Percentiles rank a stretch among this genome's conserved stretches.
phyloP scores from a whole-genome alignment of 2,329 filamentous ascomycete species.

The Phyllosticta citrichinensis region DNA sequence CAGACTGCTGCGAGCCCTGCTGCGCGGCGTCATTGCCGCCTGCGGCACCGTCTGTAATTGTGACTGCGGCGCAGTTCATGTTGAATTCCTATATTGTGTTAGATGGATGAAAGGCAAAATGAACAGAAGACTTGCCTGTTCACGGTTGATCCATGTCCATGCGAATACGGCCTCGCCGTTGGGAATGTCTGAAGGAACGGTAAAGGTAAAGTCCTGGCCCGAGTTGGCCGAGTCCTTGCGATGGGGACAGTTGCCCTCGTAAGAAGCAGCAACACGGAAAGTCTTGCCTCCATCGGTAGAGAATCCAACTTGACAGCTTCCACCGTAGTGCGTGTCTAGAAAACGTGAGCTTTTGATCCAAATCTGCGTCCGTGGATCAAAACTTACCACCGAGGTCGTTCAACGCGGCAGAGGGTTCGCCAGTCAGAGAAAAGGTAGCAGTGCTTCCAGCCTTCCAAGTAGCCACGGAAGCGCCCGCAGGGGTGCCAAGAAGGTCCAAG shows the following conservation, averaged over 20 bases:
- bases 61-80: constrained; percentile 37
- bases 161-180: constrained; percentile 34
- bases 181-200: constrained; percentile 33
- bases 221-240: constrained; percentile 25
- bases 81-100: constrained; percentile 25
- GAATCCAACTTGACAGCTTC: constrained; percentile 38
- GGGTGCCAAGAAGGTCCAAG: constrained; percentile 6
- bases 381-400: constrained; percentile 3
- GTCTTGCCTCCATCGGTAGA: constrained; percentile 33
- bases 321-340: constrained; percentile 35
- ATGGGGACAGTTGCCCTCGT: constrained; percentile 39
- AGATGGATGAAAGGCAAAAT: constrained; percentile 24
- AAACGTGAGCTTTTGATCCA: not conserved
- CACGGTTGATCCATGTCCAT: constrained; percentile 41
- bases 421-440: constrained; percentile 4
- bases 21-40: not conserved
- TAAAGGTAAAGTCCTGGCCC: constrained; percentile 36
- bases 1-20: not conserved
- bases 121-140: constrained; percentile 23
- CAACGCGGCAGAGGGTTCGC: not conserved
- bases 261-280: constrained; percentile 36
- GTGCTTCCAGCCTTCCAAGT: constrained; percentile 7
- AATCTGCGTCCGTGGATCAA: not conserved
- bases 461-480: constrained; percentile 6
- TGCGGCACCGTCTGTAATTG: constrained; percentile 23